These are phyloP conservation scores for Plasmodium malariae DNA, from an alignment of 169 alveolate genomes.

Conservation along the genomic window DNA sequence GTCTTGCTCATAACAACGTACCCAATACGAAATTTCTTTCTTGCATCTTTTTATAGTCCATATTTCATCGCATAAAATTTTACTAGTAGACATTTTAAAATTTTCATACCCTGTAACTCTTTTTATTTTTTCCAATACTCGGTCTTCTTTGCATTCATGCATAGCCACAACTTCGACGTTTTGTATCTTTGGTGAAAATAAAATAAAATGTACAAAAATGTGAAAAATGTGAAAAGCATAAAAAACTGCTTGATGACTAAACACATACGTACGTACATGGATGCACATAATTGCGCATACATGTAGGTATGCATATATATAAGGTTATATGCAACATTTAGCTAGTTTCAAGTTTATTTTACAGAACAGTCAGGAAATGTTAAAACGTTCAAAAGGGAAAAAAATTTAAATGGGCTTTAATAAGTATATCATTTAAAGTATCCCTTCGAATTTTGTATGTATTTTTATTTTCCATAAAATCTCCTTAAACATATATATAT, in stretches of 20 bases:
- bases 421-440: no score
- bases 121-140: constrained; percentile 76
- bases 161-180: constrained; percentile 83
- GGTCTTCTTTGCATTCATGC: constrained; percentile 80
- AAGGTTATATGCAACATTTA: no score
- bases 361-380: no score
- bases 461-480: no score
- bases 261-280: background rate
- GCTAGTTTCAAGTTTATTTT: no score
- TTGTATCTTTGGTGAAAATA: constrained; percentile 78
- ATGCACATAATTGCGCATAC: background rate
- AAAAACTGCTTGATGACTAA: background rate
- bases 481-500: no score
- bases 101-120: constrained; percentile 53
- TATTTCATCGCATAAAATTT: constrained; percentile 79
- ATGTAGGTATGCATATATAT: background rate
- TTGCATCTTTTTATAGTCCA: constrained; percentile 86
- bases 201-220: background rate
- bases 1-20: constrained; percentile 81
- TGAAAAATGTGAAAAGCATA: background rate
- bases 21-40: constrained; percentile 76
- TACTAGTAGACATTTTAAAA: constrained; percentile 20
- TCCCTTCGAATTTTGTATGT: no score
- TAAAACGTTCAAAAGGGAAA: no score
- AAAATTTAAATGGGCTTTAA: no score